These are phyloP conservation scores for Colletotrichum falcatum DNA, from an alignment of 2,329 filamentous ascomycete genomes.

Conservation along the genomic window DNA sequence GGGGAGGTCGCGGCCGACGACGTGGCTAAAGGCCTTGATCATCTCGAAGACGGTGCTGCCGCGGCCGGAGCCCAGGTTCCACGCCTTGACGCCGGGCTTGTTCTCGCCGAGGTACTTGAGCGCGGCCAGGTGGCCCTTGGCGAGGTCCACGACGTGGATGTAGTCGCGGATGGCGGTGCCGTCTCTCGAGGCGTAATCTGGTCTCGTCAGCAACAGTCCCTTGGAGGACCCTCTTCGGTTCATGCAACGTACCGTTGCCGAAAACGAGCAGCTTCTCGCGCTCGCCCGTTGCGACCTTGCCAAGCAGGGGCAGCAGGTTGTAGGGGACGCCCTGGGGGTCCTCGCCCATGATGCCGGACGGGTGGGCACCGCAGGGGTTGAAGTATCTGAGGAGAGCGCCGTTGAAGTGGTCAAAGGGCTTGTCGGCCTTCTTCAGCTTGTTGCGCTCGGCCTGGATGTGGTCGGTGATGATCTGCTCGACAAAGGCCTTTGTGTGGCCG, in stretches of 20 bases:
- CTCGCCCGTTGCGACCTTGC: conserved; percentile 95
- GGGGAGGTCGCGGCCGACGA: conserved; percentile 85
- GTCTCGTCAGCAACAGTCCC: conserved; percentile 40
- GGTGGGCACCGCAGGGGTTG: conserved; percentile 95
- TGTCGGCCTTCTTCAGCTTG: conserved; percentile 83
- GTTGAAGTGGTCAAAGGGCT: conserved; percentile 87
- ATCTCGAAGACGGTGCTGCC: conserved; percentile 98
- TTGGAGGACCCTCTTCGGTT: fast-evolving
- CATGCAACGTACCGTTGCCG: conserved; percentile 77
- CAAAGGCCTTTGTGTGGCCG: conserved; percentile 93
- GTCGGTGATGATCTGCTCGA: conserved; percentile 93
- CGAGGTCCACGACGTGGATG: conserved; percentile 94
- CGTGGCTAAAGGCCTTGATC: conserved; percentile 90
- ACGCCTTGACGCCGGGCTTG: conserved; percentile 90
- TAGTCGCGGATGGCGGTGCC: conserved; percentile 97
- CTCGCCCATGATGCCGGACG: conserved; percentile 97
- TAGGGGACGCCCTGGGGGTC: conserved; percentile 96
- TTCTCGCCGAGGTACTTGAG: conserved; percentile 89
- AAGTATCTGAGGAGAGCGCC: conserved; percentile 95
- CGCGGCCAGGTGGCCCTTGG: conserved; percentile 86
- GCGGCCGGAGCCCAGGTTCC: conserved; percentile 95
- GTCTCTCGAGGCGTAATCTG: conserved; percentile 91
- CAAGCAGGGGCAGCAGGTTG: conserved; percentile 93
- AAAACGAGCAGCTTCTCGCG: conserved; percentile 95
- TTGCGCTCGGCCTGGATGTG: conserved; percentile 87